Evolutionary conservation across 805 yeast species (phyloP), one percentile per base, ranked within the genome.

Genomic region (Ogataea haglerorum): DNA sequence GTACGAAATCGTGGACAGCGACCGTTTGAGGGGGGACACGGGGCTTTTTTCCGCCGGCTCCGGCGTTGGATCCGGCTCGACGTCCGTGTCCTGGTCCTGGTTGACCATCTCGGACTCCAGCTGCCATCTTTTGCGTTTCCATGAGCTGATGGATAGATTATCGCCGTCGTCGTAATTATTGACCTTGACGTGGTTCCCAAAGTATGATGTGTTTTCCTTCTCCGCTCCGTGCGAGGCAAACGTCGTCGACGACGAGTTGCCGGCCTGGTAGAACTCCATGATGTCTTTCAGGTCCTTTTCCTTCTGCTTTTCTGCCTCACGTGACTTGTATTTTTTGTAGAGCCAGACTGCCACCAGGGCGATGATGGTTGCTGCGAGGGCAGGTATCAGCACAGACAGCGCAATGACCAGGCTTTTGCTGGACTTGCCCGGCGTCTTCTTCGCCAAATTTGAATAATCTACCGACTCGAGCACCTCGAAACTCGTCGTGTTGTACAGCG

Each of bases 61-160:
- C 7, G 13, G 18, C 5, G 18, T 17, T 17, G 18, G 13, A 2
- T 24, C 44, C 8, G 51, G 43, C 9, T 18, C 19, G 2, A 7
- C 9, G 21, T 19, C 21, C 7, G 21, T 19, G 21, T 19, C 21
- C 21, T 19, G 21, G 21, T 19, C 21, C 9, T 19, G 21, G 21
- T 7, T 19, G 60, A 29, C 27, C 38, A 42, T 52, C 7, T 43
- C 38, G 4, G 39, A 27, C 39, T 52, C 78, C 46, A 63, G 75
- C 41, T 69, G 69, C 39, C 70, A 70, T 46, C 80, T 57, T 52
- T 76, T 76, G 21, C 68, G 62, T 30, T 69, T 67, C 80, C 80
- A 76, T 16, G 78, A 72, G 43, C 69, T 70, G 17, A 76, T 69
- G 4, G 80, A 74, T 8, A 70, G 58, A 19, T 63, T 72, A 36